These are phyloP conservation scores for Raphidocelis subcapitata DNA, from an alignment of 139 green algal species.

Conservation along the genomic window DNA sequence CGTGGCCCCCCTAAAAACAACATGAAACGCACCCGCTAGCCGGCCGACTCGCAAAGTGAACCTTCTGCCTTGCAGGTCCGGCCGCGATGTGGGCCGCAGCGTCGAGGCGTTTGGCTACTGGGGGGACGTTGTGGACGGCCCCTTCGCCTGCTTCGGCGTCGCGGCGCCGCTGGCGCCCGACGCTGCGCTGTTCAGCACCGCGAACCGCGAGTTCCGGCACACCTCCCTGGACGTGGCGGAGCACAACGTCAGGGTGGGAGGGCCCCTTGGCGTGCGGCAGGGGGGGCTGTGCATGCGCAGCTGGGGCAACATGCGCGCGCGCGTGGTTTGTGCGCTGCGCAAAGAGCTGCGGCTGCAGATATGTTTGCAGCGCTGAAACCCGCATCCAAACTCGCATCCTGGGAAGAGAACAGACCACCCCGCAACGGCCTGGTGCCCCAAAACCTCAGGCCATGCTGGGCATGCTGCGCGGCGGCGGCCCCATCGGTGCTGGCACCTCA, in stretches of 20 bases:
- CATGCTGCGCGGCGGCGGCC: slow-evolving; percentile 30
- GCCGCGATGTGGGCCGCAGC: slow-evolving; percentile 55
- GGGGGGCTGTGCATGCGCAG: neutral
- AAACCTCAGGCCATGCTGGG: slow-evolving; percentile 27
- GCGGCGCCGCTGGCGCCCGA: slow-evolving; percentile 21
- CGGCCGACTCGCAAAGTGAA: too few species aligned
- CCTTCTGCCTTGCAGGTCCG: too few species aligned
- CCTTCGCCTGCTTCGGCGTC: slow-evolving; percentile 67
- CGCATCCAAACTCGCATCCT: neutral
- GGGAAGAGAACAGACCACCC: neutral
- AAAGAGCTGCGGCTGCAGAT: neutral
- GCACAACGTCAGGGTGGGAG: slow-evolving; percentile 61
- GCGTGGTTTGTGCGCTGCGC: slow-evolving; percentile 1
- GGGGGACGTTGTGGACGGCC: slow-evolving; percentile 67
- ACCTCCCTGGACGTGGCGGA: slow-evolving; percentile 67
- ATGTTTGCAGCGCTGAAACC: neutral
- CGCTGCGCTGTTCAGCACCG: slow-evolving; percentile 36
- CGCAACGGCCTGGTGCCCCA: neutral
- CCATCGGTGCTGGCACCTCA: neutral
- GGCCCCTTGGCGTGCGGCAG: neutral
- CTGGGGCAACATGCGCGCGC: too few species aligned
- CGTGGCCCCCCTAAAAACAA: too few species aligned
- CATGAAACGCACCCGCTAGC: too few species aligned
- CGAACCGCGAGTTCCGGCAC: slow-evolving; percentile 68
- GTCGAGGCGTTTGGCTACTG: slow-evolving; percentile 71